A percentile compares a stretch with the other conserved stretches of the same genome.
These are phyloP conservation scores for Micractinium conductrix DNA, from an alignment of 139 green algal genomes.

Conservation along the genomic window DNA sequence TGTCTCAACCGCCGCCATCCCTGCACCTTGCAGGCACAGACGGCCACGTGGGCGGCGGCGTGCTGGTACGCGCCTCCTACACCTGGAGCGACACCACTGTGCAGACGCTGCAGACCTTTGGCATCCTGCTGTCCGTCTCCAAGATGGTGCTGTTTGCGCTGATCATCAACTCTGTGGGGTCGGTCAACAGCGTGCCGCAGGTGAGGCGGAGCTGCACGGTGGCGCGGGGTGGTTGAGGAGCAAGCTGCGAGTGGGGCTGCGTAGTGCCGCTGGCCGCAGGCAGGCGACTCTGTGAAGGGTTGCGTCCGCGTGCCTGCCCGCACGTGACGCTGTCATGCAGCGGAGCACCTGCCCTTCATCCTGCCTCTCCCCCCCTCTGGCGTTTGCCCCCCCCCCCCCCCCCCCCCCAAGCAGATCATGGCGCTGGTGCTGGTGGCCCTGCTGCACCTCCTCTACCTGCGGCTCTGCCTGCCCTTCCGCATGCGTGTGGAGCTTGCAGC, in stretches of 20 bases:
- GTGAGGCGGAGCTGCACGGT: too few species aligned
- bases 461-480: conserved; percentile 45
- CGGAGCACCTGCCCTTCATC: background rate
- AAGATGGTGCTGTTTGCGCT: conserved; percentile 51
- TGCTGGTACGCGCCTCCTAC: conserved; percentile 33
- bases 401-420: conserved; percentile 25
- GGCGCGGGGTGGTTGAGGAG: too few species aligned
- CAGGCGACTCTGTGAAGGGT: too few species aligned
- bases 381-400: background rate
- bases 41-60: conserved; percentile 6
- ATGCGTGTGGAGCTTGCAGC: conserved; percentile 44
- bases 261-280: too few species aligned
- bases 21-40: conserved; percentile 2
- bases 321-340: background rate
- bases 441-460: conserved; percentile 48
- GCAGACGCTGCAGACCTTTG: conserved; percentile 46
- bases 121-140: conserved; percentile 39
- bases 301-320: background rate
- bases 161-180: conserved; percentile 42
- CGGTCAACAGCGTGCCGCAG: conserved; percentile 40
- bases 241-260: too few species aligned
- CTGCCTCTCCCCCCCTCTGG: background rate
- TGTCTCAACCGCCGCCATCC: too few species aligned
- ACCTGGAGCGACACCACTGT: conserved; percentile 17
- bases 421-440: conserved; percentile 45